These are phyloP conservation scores for Candida suzukii DNA, from an alignment of 805 yeast genomes.

Conservation along the genomic window DNA sequence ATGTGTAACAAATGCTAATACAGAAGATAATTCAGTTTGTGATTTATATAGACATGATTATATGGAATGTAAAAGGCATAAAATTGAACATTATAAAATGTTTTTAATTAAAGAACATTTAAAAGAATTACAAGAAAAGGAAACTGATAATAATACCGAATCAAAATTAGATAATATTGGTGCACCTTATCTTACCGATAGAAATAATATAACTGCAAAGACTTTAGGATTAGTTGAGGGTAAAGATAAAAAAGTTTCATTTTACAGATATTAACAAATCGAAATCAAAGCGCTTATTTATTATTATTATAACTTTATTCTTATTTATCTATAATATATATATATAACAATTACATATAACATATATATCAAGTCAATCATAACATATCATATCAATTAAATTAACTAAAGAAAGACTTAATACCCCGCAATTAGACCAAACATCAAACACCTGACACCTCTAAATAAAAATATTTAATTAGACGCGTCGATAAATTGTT, in stretches of 20 bases:
- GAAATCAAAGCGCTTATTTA: too few species aligned
- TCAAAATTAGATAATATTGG: conserved; percentile 21
- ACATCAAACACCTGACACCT: too few species aligned
- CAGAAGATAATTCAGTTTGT: conserved; percentile 24
- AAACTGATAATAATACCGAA: conserved; percentile 1
- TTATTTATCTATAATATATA: too few species aligned
- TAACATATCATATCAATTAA: too few species aligned
- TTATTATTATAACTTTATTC: too few species aligned
- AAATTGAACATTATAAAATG: conserved; percentile 28
- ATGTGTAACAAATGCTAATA: conserved; percentile 29
- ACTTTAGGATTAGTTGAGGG: conserved; percentile 30
- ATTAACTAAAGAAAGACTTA: too few species aligned
- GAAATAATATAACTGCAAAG: conserved; percentile 31
- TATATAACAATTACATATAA: too few species aligned
- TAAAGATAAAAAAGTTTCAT: conserved; percentile 14
- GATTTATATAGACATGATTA: conserved; percentile 25
- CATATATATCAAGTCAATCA: too few species aligned
- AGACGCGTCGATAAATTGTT: too few species aligned
- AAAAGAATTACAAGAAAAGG: conserved; percentile 19
- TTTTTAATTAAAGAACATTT: conserved; percentile 26
- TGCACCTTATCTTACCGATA: conserved; percentile 31
- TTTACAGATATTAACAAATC: not conserved
- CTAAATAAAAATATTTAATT: too few species aligned
- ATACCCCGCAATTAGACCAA: too few species aligned
- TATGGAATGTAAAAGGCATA: conserved; percentile 31